phyloP scores from a whole-genome alignment of 1,284 basidiomycete genomes.

The Blastosporella zonata region DNA sequence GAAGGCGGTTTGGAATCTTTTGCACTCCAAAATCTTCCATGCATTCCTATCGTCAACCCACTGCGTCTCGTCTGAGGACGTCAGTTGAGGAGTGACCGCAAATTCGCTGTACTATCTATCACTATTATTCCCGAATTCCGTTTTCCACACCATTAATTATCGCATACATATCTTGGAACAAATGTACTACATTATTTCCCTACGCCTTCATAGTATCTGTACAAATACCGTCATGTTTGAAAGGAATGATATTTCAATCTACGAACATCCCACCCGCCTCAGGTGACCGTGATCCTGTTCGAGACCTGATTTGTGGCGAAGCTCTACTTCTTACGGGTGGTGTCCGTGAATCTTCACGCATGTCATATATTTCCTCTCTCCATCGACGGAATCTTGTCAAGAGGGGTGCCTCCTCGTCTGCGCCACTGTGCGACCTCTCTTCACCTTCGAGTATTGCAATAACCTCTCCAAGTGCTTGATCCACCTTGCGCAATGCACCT shows the following conservation, averaged over 20 bases:
- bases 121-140: neutral
- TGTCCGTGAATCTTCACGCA: conserved; percentile 26
- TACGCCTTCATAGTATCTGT: neutral
- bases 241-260: conserved; percentile 20
- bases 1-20: conserved; percentile 30
- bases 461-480: conserved; percentile 36
- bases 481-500: conserved; percentile 35
- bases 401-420: conserved; percentile 29
- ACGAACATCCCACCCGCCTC: conserved; percentile 29
- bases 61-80: conserved; percentile 14
- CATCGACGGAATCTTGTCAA: conserved; percentile 34
- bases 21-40: conserved; percentile 31
- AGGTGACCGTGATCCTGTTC: conserved; percentile 15
- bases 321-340: conserved; percentile 10
- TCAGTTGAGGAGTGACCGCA: conserved; percentile 16
- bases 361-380: conserved; percentile 34
- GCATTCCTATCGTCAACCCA: conserved; percentile 21
- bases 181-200: neutral
- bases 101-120: neutral
- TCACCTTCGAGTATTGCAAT: conserved; percentile 38
- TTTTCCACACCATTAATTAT: neutral
- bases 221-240: neutral
- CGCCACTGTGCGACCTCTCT: conserved; percentile 27
- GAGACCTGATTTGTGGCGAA: conserved; percentile 11
- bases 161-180: neutral